Conservation (phyloP, 2,329 filamentous ascomycete genomes). For the Phialophora verrucosa region DNA sequence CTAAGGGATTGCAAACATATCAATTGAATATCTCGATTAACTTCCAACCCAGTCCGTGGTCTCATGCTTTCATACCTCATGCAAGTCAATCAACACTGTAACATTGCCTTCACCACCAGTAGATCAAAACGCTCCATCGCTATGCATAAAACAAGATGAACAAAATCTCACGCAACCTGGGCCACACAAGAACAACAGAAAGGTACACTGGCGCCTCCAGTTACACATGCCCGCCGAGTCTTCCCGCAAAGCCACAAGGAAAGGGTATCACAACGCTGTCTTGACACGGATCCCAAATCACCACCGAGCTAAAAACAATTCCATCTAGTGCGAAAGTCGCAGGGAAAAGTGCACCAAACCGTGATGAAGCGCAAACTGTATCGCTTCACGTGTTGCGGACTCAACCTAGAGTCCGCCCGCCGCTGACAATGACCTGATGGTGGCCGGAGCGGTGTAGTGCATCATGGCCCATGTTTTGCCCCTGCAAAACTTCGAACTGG, state of each 20-base stretch:
- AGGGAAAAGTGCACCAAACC: constrained; percentile 8
- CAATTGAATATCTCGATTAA: constrained; percentile 22
- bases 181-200: constrained; percentile 12
- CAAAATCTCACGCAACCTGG: constrained; percentile 9
- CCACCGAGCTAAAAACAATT: constrained; percentile 16
- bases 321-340: constrained; percentile 24
- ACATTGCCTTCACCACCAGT: constrained; percentile 13
- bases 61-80: constrained; percentile 32
- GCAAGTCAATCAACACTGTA: constrained; percentile 16
- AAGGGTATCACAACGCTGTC: constrained; percentile 34
- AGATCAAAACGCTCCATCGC: constrained; percentile 30
- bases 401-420: constrained; percentile 48
- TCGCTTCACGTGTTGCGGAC: background rate
- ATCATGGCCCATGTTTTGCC: constrained; percentile 36
- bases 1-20: constrained; percentile 19
- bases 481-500: constrained; percentile 35
- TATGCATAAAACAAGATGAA: constrained; percentile 31
- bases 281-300: constrained; percentile 21
- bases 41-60: constrained; percentile 22
- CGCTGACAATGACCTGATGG: constrained; percentile 50
- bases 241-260: constrained; percentile 29
- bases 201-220: constrained; percentile 11
- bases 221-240: constrained; percentile 11
- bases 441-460: constrained; percentile 44
- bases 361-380: background rate